A percentile compares a stretch with the other conserved stretches of the same genome.
phyloP scores from a whole-genome alignment of 2,329 filamentous ascomycete genomes.

The Xylariaceae sp. region DNA sequence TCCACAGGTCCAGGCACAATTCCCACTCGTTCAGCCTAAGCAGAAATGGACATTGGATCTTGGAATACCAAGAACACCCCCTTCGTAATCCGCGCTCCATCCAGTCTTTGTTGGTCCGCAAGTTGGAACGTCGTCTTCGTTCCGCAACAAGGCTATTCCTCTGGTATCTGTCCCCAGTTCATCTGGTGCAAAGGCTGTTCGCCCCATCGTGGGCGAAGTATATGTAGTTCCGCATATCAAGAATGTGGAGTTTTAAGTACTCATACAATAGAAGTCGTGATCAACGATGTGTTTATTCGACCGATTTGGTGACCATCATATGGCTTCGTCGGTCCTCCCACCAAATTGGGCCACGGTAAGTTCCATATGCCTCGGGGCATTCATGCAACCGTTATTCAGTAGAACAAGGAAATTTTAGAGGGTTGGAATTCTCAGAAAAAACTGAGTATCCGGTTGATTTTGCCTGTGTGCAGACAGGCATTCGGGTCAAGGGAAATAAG shows the following conservation, averaged over 20 bases:
- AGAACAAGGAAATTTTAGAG: too few species aligned
- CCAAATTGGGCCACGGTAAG: constrained; percentile 3
- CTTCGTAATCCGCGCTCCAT: constrained; percentile 7
- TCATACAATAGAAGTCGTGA: too few species aligned
- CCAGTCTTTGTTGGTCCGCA: constrained; percentile 14
- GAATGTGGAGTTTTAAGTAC: too few species aligned
- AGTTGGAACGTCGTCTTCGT: constrained; percentile 16
- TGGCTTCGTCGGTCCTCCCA: constrained; percentile 7
- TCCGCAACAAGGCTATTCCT: constrained; percentile 9
- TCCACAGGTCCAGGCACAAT: constrained; percentile 14
- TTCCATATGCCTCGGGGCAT: not conserved
- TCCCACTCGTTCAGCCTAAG: constrained; percentile 11
- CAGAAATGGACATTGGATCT: constrained; percentile 2
- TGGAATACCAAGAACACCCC: not conserved
- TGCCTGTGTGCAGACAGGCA: constrained; percentile 6
- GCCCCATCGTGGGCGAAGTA: too few species aligned
- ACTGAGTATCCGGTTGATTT: not conserved
- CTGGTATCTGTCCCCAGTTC: too few species aligned
- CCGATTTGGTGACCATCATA: too few species aligned
- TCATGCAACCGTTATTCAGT: too few species aligned
- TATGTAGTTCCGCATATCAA: too few species aligned
- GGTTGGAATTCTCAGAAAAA: not conserved
- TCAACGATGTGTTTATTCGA: too few species aligned
- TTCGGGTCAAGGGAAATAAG: constrained; percentile 7
- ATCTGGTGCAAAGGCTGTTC: too few species aligned